Conservation (phyloP, 768 basidiomycete species). For the Trametes cubensis region DNA sequence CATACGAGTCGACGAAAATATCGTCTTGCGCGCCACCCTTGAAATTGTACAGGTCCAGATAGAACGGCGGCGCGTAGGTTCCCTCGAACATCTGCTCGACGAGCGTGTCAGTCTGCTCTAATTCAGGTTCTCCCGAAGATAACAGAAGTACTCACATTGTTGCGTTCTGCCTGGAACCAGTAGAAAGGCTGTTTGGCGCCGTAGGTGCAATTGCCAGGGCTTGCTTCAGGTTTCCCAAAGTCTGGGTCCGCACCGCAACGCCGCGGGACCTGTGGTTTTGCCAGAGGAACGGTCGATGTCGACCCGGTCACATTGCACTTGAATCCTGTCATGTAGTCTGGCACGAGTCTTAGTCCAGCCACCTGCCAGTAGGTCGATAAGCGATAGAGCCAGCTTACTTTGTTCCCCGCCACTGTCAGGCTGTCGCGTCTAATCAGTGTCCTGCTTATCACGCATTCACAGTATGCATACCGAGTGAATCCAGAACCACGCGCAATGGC, state of each 20-base stretch:
- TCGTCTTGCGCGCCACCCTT: conserved; percentile 73
- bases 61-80: conserved; percentile 60
- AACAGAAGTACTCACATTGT: conserved; percentile 54
- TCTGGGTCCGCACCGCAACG: conserved; percentile 64
- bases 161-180: conserved; percentile 64
- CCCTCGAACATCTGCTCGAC: conserved; percentile 81
- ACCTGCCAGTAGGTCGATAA: neutral
- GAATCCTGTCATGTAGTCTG: conserved; percentile 78
- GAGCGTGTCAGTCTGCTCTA: no score
- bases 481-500: conserved; percentile 77
- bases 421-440: conserved; percentile 20
- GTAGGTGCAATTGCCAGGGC: conserved; percentile 70
- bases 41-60: conserved; percentile 72
- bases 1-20: conserved; percentile 67
- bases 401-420: conserved; percentile 62
- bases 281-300: conserved; percentile 53
- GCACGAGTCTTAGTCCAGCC: neutral
- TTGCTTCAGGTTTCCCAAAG: conserved; percentile 45
- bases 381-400: conserved; percentile 42
- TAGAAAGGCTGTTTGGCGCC: conserved; percentile 73
- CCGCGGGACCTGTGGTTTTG: conserved; percentile 58
- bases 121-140: no score
- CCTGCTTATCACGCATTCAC: no score
- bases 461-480: conserved; percentile 54
- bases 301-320: conserved; percentile 61